Evolutionary conservation across 1,284 basidiomycete genomes (phyloP).

Genomic region (Leccinum angustisporum): DNA sequence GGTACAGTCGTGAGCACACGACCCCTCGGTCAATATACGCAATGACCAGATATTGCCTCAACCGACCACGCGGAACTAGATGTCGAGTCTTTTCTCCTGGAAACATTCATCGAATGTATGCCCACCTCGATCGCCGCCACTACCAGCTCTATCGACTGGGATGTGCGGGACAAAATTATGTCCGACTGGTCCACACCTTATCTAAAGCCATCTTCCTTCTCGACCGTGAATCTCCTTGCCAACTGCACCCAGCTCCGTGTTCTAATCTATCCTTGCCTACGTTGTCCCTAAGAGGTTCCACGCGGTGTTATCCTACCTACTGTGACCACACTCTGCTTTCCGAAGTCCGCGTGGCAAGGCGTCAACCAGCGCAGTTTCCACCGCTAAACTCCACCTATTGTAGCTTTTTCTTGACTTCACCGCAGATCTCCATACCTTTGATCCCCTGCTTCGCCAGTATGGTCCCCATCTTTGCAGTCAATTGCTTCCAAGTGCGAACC

Average conservation of each 20-base stretch:
- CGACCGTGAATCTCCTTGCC: constrained; percentile 11
- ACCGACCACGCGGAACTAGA: not conserved
- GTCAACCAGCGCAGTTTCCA: not conserved
- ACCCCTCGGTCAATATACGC: constrained; percentile 10
- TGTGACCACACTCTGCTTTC: constrained; percentile 19
- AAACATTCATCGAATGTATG: constrained; percentile 25
- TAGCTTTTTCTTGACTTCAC: constrained; percentile 19
- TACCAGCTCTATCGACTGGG: no score
- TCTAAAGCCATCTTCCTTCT: not conserved
- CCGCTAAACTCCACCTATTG: not conserved
- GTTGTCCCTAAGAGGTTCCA: constrained; percentile 9
- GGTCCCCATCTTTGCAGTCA: not conserved
- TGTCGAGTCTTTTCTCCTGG: constrained; percentile 12
- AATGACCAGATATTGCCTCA: not conserved
- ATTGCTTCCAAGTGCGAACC: no score
- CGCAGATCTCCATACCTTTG: constrained; percentile 3
- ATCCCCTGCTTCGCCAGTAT: constrained; percentile 13
- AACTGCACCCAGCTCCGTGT: constrained; percentile 23
- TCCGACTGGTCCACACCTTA: constrained; percentile 18
- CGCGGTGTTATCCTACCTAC: constrained; percentile 11
- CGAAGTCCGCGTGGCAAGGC: not conserved
- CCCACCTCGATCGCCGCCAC: constrained; percentile 17
- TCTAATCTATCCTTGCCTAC: constrained; percentile 13
- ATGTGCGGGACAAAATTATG: not conserved
- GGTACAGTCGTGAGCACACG: constrained; percentile 20